Percentiles rank a stretch among this genome's conserved stretches.
phyloP scores from a whole-genome alignment of 2,329 filamentous ascomycete genomes.

The Botrytis squamosa region DNA sequence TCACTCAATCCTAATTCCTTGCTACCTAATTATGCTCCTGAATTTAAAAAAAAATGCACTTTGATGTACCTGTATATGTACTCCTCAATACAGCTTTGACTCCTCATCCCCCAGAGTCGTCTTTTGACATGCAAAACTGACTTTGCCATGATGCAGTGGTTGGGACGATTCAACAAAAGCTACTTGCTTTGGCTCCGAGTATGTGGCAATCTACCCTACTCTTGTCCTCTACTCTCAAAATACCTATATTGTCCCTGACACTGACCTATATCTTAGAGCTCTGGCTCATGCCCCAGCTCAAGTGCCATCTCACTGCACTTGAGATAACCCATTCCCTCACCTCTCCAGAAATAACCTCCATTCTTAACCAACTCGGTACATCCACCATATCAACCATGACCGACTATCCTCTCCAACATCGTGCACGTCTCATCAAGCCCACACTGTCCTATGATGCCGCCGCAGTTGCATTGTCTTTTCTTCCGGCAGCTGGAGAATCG shows the following conservation, averaged over 20 bases:
- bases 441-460: constrained; percentile 80
- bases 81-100: background rate
- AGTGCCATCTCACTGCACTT: constrained; percentile 81
- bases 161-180: constrained; percentile 62
- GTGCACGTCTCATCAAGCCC: constrained; percentile 76
- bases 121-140: background rate
- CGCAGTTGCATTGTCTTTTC: constrained; percentile 81
- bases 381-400: constrained; percentile 56
- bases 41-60: background rate
- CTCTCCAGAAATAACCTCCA: constrained; percentile 60
- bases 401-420: constrained; percentile 64
- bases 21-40: background rate
- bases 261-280: constrained; percentile 52
- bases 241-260: background rate
- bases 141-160: constrained; percentile 50
- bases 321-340: constrained; percentile 83
- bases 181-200: constrained; percentile 68
- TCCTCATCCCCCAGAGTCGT: background rate
- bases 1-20: background rate
- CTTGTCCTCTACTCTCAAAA: background rate
- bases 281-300: constrained; percentile 80
- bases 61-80: background rate
- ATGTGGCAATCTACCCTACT: constrained; percentile 41
- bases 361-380: constrained; percentile 59
- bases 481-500: constrained; percentile 70